Conservation (phyloP, 495 filamentous ascomycete species). For the Glarea lozoyensis region DNA sequence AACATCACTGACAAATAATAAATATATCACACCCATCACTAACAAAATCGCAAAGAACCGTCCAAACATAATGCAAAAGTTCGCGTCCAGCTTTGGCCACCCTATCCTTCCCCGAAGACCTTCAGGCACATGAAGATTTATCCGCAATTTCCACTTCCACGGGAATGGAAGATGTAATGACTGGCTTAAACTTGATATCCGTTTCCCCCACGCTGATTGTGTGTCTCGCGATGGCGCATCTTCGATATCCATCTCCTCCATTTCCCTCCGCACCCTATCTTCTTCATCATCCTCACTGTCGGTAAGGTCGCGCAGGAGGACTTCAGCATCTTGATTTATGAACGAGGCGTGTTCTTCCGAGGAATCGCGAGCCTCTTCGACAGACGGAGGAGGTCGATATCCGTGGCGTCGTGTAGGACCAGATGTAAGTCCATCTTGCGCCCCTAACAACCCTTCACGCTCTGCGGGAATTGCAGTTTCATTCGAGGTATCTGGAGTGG, state of each 20-base stretch:
- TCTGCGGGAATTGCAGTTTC: slow-evolving; percentile 27
- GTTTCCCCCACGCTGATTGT: slow-evolving; percentile 37
- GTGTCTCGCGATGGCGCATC: slow-evolving; percentile 43
- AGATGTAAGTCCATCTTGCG: slow-evolving; percentile 37
- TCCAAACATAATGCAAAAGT: slow-evolving; percentile 50
- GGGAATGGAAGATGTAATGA: slow-evolving; percentile 26
- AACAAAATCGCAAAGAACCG: slow-evolving; percentile 67
- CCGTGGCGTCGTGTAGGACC: slow-evolving; percentile 63
- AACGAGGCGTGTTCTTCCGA: slow-evolving; percentile 15
- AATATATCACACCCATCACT: slow-evolving; percentile 66
- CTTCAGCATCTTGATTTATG: slow-evolving; percentile 8
- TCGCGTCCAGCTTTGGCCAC: slow-evolving; percentile 20
- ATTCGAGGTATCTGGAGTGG: slow-evolving; percentile 4
- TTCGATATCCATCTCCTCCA: slow-evolving; percentile 84
- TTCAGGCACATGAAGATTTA: slow-evolving; percentile 16
- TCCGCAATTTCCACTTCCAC: slow-evolving; percentile 11
- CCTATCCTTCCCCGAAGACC: slow-evolving; percentile 11
- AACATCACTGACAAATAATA: slow-evolving; percentile 74
- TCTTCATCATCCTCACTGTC: slow-evolving; percentile 33
- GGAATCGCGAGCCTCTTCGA: slow-evolving; percentile 38
- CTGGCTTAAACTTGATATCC: slow-evolving; percentile 37
- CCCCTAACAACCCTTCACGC: slow-evolving; percentile 22
- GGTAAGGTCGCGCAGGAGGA: too few relatives aligned
- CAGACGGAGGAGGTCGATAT: slow-evolving; percentile 19
- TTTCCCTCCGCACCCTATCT: slow-evolving; percentile 63